Evolutionary conservation across 2,329 filamentous ascomycete genomes (phyloP).

Genomic region (Fonsecaea monophora): DNA sequence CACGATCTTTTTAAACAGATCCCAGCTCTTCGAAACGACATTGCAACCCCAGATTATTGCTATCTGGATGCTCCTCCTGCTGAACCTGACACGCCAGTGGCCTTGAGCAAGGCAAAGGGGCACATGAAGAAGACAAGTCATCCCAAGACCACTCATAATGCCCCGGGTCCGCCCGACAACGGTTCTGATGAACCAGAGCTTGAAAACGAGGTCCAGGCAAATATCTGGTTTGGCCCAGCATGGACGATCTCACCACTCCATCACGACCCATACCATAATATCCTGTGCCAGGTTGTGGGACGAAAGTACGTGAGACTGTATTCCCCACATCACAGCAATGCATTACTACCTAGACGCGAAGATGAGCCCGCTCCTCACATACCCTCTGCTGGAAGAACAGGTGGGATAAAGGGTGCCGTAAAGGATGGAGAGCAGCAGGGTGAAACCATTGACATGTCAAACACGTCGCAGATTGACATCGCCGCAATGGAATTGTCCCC

Average conservation of each 20-base stretch:
- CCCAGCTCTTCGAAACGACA: slow-evolving; percentile 75
- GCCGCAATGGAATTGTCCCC: slow-evolving; percentile 67
- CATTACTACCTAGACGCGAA: slow-evolving; percentile 66
- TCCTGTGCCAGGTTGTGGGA: slow-evolving; percentile 87
- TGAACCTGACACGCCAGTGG: slow-evolving; percentile 58
- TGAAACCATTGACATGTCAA: slow-evolving; percentile 83
- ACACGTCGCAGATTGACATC: slow-evolving; percentile 82
- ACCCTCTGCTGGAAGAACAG: slow-evolving; percentile 6
- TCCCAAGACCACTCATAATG: slow-evolving; percentile 36
- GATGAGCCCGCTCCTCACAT: slow-evolving; percentile 37
- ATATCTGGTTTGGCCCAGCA: slow-evolving; percentile 91
- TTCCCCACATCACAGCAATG: slow-evolving; percentile 65
- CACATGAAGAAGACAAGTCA: slow-evolving; percentile 14
- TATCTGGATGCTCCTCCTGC: slow-evolving; percentile 70
- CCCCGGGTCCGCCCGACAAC: slow-evolving; percentile 14
- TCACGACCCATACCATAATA: slow-evolving; percentile 92
- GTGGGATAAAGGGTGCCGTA: background rate
- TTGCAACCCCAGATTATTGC: slow-evolving; percentile 82
- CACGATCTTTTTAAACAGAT: slow-evolving; percentile 87
- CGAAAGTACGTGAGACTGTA: slow-evolving; percentile 92
- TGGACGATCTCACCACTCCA: slow-evolving; percentile 91
- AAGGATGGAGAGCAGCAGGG: slow-evolving; percentile 56
- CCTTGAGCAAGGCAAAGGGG: slow-evolving; percentile 45
- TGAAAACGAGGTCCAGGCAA: slow-evolving; percentile 60
- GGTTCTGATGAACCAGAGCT: slow-evolving; percentile 36